Conservation (phyloP, 2,329 filamentous ascomycete species). For the Xylaria sp. region DNA sequence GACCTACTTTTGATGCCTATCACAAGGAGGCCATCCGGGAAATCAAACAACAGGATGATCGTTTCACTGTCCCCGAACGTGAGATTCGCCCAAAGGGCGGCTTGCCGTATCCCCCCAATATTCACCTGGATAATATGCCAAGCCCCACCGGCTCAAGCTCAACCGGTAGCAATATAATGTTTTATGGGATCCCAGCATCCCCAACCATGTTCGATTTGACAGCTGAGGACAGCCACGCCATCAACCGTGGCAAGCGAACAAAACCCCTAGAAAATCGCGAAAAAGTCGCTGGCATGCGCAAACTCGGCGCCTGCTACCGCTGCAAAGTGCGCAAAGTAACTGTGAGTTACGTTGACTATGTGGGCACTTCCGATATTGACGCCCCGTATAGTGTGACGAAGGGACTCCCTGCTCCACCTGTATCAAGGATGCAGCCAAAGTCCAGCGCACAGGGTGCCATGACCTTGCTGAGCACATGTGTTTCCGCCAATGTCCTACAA, state of each 20-base stretch:
- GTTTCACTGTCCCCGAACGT: constrained; percentile 29
- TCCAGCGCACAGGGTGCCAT: constrained; percentile 11
- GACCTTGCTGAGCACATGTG: constrained; percentile 28
- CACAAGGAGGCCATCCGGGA: constrained; percentile 28
- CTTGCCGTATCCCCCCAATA: constrained; percentile 27
- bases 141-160: constrained; percentile 21
- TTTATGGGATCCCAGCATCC: constrained; percentile 23
- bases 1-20: constrained; percentile 26
- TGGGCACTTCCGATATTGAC: constrained; percentile 22
- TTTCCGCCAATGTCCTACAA: constrained; percentile 21
- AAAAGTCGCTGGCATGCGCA: constrained; percentile 46
- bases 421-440: constrained; percentile 23
- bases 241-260: constrained; percentile 28
- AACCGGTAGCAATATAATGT: constrained; percentile 20
- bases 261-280: constrained; percentile 32
- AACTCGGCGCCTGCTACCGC: constrained; percentile 43
- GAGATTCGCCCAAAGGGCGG: constrained; percentile 30
- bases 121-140: constrained; percentile 27
- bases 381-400: constrained; percentile 32
- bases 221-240: constrained; percentile 18
- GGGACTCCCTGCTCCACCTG: constrained; percentile 34
- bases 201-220: constrained; percentile 19
- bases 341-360: constrained; percentile 34
- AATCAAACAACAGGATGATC: constrained; percentile 32
- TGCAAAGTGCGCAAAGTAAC: constrained; percentile 45